phyloP scores from a whole-genome alignment of 768 basidiomycete species.

The Kwoniella botswanensis region DNA sequence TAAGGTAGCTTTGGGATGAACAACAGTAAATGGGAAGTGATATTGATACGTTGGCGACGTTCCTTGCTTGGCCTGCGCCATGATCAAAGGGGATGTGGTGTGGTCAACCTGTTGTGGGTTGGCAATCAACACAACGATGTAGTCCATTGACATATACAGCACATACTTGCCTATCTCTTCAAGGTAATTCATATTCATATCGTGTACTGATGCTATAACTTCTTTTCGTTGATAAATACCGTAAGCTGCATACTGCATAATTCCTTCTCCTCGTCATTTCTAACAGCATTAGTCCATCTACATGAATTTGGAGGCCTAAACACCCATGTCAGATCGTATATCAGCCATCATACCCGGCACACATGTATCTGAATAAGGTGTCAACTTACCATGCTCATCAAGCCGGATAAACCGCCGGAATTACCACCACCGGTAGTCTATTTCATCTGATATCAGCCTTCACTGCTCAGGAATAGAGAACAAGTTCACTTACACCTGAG shows the following conservation, averaged over 20 bases:
- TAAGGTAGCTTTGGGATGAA: too few species aligned
- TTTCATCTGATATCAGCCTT: conserved; percentile 18
- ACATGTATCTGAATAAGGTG: too few species aligned
- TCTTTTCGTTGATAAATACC: neutral
- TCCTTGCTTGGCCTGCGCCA: too few species aligned
- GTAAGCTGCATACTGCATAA: neutral
- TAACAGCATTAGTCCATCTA: neutral
- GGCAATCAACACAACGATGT: too few species aligned
- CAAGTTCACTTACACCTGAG: conserved; percentile 42
- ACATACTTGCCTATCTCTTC: neutral
- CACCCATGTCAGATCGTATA: neutral
- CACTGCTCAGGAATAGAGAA: conserved; percentile 60
- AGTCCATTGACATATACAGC: too few species aligned
- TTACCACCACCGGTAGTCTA: conserved; percentile 69
- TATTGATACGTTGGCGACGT: too few species aligned
- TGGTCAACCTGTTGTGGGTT: too few species aligned
- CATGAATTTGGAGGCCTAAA: conserved; percentile 32
- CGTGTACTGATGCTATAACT: neutral
- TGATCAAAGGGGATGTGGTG: too few species aligned
- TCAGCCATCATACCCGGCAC: too few species aligned
- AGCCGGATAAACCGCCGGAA: conserved; percentile 61
- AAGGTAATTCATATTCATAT: neutral
- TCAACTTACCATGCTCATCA: conserved; percentile 68
- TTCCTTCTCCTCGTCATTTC: neutral
- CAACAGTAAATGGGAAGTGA: too few species aligned